phyloP scores from a whole-genome alignment of 2,329 filamentous ascomycete species.

The Neophaeococcomyces aloes region DNA sequence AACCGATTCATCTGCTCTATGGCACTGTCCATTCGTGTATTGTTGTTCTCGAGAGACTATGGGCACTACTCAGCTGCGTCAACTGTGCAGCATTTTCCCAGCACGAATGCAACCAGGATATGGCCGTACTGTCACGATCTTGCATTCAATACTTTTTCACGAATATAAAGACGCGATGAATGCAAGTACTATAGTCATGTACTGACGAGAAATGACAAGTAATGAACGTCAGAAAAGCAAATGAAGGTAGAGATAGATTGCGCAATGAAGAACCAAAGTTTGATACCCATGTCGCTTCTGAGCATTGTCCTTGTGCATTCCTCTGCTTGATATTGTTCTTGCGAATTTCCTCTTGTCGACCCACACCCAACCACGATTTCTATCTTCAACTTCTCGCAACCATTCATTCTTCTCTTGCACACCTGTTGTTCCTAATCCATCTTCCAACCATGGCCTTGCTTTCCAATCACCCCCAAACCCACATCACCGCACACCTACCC shows the following conservation, averaged over 20 bases:
- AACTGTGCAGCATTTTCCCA: background rate
- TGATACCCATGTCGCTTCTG: background rate
- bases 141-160: slow-evolving; percentile 4
- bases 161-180: slow-evolving; percentile 4
- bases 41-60: slow-evolving; percentile 1
- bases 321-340: slow-evolving; percentile 5
- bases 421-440: too few species aligned
- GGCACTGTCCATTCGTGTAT: slow-evolving; percentile 2
- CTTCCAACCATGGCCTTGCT: too few species aligned
- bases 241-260: slow-evolving; percentile 1
- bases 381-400: too few species aligned
- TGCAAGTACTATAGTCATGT: background rate
- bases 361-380: too few species aligned
- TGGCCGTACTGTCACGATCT: slow-evolving; percentile 1
- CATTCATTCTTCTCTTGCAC: too few species aligned
- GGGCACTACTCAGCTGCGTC: background rate
- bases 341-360: too few species aligned
- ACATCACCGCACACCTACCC: background rate
- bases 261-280: slow-evolving; percentile 1
- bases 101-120: background rate
- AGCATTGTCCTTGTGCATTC: background rate
- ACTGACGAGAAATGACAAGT: background rate
- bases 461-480: background rate
- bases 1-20: slow-evolving; percentile 22
- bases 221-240: slow-evolving; percentile 1